Evolutionary conservation across 148 eudicot genomes (phyloP).

Genomic region (Rhododendron williamsianum): DNA sequence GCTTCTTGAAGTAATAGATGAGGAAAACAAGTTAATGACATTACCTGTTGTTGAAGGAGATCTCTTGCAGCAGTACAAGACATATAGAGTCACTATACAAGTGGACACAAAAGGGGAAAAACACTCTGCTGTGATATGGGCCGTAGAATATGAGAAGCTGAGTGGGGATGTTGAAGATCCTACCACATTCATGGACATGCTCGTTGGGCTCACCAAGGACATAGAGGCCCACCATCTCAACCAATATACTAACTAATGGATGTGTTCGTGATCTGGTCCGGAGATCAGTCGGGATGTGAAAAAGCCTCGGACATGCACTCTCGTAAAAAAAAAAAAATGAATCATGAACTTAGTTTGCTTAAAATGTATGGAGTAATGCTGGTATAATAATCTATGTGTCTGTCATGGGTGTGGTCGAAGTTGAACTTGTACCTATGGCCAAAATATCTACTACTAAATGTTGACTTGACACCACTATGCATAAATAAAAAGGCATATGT

Average conservation of each 20-base stretch:
- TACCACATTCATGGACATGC: not conserved
- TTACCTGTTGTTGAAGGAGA: slow-evolving; percentile 18
- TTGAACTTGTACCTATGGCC: too few species aligned
- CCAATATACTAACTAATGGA: not conserved
- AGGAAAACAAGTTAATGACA: slow-evolving; percentile 16
- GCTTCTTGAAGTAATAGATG: slow-evolving; percentile 11
- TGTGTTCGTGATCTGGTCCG: too few species aligned
- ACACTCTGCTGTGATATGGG: slow-evolving; percentile 20
- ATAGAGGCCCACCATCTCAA: slow-evolving; percentile 15
- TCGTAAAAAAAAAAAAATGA: too few species aligned
- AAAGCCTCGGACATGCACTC: too few species aligned
- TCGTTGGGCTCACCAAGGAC: not conserved
- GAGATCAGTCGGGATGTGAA: too few species aligned
- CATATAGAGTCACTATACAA: not conserved
- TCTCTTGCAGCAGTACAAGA: slow-evolving; percentile 5
- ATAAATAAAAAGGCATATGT: too few species aligned
- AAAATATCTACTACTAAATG: too few species aligned
- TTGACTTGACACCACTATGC: too few species aligned
- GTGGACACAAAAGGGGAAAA: slow-evolving; percentile 12
- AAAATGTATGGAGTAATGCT: too few species aligned
- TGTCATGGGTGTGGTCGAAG: too few species aligned
- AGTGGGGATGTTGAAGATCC: slow-evolving; percentile 9
- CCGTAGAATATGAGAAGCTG: slow-evolving; percentile 20
- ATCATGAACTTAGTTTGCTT: too few species aligned
- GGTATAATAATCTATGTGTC: too few species aligned